These are phyloP conservation scores for Thielaviopsis musarum DNA, from an alignment of 2,329 filamentous ascomycete species.

Conservation along the genomic window DNA sequence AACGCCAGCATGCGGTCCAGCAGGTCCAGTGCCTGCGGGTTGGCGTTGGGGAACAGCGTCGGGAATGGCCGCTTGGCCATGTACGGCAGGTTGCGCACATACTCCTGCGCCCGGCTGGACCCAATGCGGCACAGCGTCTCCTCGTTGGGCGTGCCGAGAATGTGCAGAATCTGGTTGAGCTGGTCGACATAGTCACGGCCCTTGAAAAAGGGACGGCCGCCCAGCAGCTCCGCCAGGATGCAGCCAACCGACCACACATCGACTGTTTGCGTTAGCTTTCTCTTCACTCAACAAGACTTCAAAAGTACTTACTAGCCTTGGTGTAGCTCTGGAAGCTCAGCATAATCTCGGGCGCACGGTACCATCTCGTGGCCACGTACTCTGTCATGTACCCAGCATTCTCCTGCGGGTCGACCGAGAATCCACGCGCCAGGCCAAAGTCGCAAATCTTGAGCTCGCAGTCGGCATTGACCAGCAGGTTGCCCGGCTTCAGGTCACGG, in stretches of 20 bases:
- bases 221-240: slow-evolving; percentile 88
- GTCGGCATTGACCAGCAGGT: slow-evolving; percentile 93
- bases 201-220: slow-evolving; percentile 96
- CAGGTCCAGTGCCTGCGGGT: slow-evolving; percentile 87
- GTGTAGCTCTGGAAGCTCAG: slow-evolving; percentile 99
- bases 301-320: slow-evolving; percentile 79
- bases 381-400: slow-evolving; percentile 99
- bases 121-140: slow-evolving; percentile 88
- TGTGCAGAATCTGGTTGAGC: slow-evolving; percentile 97
- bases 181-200: slow-evolving; percentile 98
- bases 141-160: slow-evolving; percentile 90
- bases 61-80: slow-evolving; percentile 91
- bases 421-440: slow-evolving; percentile 89
- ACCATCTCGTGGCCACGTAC: slow-evolving; percentile 97
- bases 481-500: slow-evolving; percentile 91
- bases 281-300: no score
- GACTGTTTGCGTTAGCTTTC: slow-evolving; percentile 36
- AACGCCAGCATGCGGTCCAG: slow-evolving; percentile 96
- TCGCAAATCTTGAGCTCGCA: slow-evolving; percentile 99
- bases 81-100: slow-evolving; percentile 86
- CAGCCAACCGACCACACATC: slow-evolving; percentile 99
- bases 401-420: slow-evolving; percentile 93
- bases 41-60: slow-evolving; percentile 79
- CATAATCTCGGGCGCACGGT: slow-evolving; percentile 91
- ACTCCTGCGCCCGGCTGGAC: slow-evolving; percentile 89